Conservation (phyloP, 768 basidiomycete genomes). For the Psilocybe tampanensis region DNA sequence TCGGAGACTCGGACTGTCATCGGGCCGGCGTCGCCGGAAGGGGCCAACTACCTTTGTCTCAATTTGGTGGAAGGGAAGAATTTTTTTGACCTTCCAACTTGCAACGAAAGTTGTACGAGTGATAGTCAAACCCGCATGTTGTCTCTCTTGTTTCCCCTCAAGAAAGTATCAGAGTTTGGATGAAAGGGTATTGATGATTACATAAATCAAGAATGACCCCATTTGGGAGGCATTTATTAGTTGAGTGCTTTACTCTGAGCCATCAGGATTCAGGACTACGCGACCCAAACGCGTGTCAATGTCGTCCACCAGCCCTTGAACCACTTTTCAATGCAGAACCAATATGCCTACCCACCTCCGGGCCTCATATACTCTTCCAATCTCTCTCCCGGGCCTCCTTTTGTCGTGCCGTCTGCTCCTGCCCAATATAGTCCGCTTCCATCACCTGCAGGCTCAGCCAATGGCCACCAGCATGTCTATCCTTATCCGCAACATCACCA, state of each 20-base stretch:
- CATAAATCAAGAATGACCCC: neutral
- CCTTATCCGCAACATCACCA: slow-evolving; percentile 15
- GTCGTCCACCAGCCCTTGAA: slow-evolving; percentile 6
- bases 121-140: too few relatives aligned
- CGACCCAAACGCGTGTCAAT: slow-evolving; percentile 11
- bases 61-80: too few relatives aligned
- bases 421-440: slow-evolving; percentile 16
- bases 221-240: neutral
- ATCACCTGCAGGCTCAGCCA: slow-evolving; percentile 2
- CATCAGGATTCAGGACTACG: neutral
- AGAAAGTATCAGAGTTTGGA: neutral
- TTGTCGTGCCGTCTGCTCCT: neutral
- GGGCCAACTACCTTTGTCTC: too few relatives aligned
- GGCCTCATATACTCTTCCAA: slow-evolving; percentile 13
- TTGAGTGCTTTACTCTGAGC: neutral
- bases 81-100: too few relatives aligned
- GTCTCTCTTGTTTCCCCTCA: too few relatives aligned
- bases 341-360: slow-evolving; percentile 18
- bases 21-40: too few relatives aligned
- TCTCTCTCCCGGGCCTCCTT: slow-evolving; percentile 4
- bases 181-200: neutral
- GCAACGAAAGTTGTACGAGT: too few relatives aligned
- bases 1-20: too few relatives aligned
- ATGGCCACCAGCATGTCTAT: slow-evolving; percentile 13
- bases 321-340: slow-evolving; percentile 16